Percentiles rank a stretch among this genome's conserved stretches.
Conservation (phyloP, 257 asterid genomes). For the Dorcoceras hygrometricum region DNA sequence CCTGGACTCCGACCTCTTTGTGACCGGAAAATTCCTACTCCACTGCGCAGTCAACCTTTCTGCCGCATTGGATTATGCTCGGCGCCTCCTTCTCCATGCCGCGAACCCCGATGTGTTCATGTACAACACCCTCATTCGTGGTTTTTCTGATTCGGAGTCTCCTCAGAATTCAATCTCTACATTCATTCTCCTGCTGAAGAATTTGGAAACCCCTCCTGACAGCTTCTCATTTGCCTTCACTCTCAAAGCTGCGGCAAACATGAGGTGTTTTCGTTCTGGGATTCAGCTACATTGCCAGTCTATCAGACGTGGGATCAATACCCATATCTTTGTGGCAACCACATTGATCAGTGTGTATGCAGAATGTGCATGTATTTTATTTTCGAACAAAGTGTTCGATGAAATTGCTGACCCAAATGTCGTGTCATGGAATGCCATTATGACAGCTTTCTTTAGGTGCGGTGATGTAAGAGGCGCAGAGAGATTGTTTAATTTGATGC, state of each 20-base stretch:
- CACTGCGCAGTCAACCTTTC: slow-evolving; percentile 57
- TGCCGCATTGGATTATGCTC: slow-evolving; percentile 55
- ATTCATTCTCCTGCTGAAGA: slow-evolving; percentile 48
- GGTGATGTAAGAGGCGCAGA: slow-evolving; percentile 53
- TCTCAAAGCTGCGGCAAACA: slow-evolving; percentile 69
- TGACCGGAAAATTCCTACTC: slow-evolving; percentile 69
- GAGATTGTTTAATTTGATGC: slow-evolving; percentile 47
- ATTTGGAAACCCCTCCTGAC: slow-evolving; percentile 39
- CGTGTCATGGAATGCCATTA: slow-evolving; percentile 77
- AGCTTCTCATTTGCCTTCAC: slow-evolving; percentile 76
- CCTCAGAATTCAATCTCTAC: slow-evolving; percentile 47
- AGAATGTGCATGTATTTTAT: slow-evolving; percentile 53
- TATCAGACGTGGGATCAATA: slow-evolving; percentile 48
- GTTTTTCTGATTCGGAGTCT: slow-evolving; percentile 54
- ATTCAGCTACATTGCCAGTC: slow-evolving; percentile 77
- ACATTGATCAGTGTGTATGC: slow-evolving; percentile 84
- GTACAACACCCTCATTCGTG: slow-evolving; percentile 85
- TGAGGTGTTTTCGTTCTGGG: slow-evolving; percentile 52
- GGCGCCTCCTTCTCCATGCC: slow-evolving; percentile 40
- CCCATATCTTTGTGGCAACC: slow-evolving; percentile 72
- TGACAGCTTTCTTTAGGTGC: slow-evolving; percentile 62
- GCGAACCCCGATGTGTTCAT: slow-evolving; percentile 72
- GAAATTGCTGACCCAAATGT: slow-evolving; percentile 70
- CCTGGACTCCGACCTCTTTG: slow-evolving; percentile 53
- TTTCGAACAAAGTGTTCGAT: slow-evolving; percentile 53